Conservation (phyloP, 2,329 filamentous ascomycete species). For the Penicillium sp. region DNA sequence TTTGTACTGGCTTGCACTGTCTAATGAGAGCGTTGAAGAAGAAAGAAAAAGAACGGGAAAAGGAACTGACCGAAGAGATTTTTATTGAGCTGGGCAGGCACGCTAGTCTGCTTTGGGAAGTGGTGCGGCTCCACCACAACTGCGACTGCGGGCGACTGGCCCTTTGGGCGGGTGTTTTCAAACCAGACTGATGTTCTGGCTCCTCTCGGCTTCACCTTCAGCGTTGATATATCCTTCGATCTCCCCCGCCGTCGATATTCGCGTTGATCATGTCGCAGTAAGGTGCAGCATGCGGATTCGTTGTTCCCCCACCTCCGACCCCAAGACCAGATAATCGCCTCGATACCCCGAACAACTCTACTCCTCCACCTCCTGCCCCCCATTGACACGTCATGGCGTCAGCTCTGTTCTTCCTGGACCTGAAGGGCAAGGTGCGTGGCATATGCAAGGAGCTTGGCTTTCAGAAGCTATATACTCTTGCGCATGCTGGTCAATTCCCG, state of each 20-base stretch:
- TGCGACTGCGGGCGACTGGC: conserved; percentile 13
- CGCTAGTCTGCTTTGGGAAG: conserved; percentile 33
- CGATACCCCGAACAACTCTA: neutral
- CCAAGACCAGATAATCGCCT: conserved; percentile 9
- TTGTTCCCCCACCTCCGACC: conserved; percentile 8
- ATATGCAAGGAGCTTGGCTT: neutral
- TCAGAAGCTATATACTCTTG: neutral
- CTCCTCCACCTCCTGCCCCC: conserved; percentile 1
- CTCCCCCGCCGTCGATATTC: neutral
- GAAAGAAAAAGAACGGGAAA: conserved; percentile 38
- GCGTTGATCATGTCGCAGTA: conserved; percentile 17
- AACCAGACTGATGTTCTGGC: conserved; percentile 4
- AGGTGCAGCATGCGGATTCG: conserved; percentile 16
- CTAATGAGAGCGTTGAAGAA: conserved; percentile 72
- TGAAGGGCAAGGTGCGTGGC: conserved; percentile 91
- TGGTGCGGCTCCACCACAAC: conserved; percentile 9
- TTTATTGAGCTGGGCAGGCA: conserved; percentile 14
- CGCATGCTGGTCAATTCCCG: conserved; percentile 24
- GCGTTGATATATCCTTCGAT: neutral
- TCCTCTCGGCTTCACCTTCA: neutral
- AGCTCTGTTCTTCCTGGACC: conserved; percentile 95
- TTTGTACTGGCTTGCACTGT: conserved; percentile 77
- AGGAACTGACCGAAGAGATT: conserved; percentile 22
- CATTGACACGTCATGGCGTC: conserved; percentile 74
- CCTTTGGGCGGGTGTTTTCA: conserved; percentile 4